Conservation (phyloP, 1,284 basidiomycete genomes). For the Ganoderma sinense region DNA sequence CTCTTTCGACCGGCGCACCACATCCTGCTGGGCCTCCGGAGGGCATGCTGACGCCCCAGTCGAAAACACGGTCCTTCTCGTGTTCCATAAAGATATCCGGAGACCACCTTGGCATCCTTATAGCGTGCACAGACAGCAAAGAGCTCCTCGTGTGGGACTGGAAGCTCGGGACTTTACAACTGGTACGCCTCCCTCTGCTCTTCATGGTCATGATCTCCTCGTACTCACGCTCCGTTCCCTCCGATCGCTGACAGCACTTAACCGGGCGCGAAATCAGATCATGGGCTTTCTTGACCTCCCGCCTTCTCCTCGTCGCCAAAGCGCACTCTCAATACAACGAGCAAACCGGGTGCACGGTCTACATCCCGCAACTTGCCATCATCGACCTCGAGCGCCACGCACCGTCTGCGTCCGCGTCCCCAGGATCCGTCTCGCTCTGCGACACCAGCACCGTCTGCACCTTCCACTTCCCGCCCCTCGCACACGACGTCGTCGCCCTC, state of each 20-base stretch:
- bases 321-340: slow-evolving; percentile 19
- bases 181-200: slow-evolving; percentile 43
- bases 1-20: slow-evolving; percentile 52
- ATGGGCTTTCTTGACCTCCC: slow-evolving; percentile 51
- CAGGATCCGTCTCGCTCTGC: slow-evolving; percentile 36
- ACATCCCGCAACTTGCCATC: slow-evolving; percentile 35
- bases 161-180: slow-evolving; percentile 54
- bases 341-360: slow-evolving; percentile 6
- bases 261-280: slow-evolving; percentile 46
- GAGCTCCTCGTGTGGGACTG: slow-evolving; percentile 70
- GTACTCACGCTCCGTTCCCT: slow-evolving; percentile 22
- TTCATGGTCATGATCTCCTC: not conserved
- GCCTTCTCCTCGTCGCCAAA: slow-evolving; percentile 34
- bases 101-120: slow-evolving; percentile 56
- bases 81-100: slow-evolving; percentile 58
- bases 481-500: slow-evolving; percentile 35
- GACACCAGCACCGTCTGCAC: slow-evolving; percentile 44
- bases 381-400: slow-evolving; percentile 37
- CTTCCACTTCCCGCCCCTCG: slow-evolving; percentile 50
- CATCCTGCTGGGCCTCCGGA: slow-evolving; percentile 52
- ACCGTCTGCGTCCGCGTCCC: slow-evolving; percentile 25
- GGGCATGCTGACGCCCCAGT: slow-evolving; percentile 43
- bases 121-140: slow-evolving; percentile 42
- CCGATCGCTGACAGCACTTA: slow-evolving; percentile 21
- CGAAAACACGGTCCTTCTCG: slow-evolving; percentile 27